Evolutionary conservation across 768 basidiomycete genomes (phyloP).

Genomic region (Tulasnella sp.): DNA sequence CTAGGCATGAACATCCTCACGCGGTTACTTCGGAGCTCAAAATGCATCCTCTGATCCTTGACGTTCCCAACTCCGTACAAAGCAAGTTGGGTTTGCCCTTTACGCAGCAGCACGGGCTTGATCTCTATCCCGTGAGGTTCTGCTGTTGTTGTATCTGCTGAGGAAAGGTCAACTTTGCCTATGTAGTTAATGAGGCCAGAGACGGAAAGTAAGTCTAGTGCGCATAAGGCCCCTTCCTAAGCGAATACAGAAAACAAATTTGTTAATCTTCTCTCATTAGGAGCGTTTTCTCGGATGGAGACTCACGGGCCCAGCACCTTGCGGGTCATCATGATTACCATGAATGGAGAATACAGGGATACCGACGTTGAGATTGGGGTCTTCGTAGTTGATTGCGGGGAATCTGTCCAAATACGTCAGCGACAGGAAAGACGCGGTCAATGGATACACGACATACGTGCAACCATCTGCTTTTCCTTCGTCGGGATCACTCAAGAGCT

Average conservation of each 20-base stretch:
- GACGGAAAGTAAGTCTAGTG: slow-evolving; percentile 89
- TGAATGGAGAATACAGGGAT: slow-evolving; percentile 99
- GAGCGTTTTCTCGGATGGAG: not conserved
- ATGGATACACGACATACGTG: slow-evolving; percentile 45
- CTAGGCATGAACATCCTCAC: slow-evolving; percentile 95
- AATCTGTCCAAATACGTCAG: slow-evolving; percentile 43
- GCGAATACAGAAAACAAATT: not conserved
- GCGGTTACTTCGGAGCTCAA: slow-evolving; percentile 84
- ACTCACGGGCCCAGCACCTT: slow-evolving; percentile 83
- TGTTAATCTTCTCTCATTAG: not conserved
- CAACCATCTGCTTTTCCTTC: slow-evolving; percentile 81
- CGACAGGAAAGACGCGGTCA: slow-evolving; percentile 7
- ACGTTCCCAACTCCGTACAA: slow-evolving; percentile 95
- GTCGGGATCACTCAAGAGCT: slow-evolving; percentile 84
- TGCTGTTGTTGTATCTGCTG: slow-evolving; percentile 20
- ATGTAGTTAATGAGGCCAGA: slow-evolving; percentile 95
- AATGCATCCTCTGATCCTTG: slow-evolving; percentile 94
- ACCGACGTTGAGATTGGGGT: slow-evolving; percentile 85
- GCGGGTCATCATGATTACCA: slow-evolving; percentile 98
- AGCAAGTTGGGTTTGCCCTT: slow-evolving; percentile 78
- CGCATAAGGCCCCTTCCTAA: slow-evolving; percentile 90
- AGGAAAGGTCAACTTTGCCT: slow-evolving; percentile 80
- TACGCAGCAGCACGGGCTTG: slow-evolving; percentile 79
- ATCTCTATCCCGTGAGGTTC: slow-evolving; percentile 58
- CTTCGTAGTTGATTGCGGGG: slow-evolving; percentile 94